These are phyloP conservation scores for Neovahlkampfia damariscottae DNA, from an alignment of 78 protist species.

Conservation along the genomic window DNA sequence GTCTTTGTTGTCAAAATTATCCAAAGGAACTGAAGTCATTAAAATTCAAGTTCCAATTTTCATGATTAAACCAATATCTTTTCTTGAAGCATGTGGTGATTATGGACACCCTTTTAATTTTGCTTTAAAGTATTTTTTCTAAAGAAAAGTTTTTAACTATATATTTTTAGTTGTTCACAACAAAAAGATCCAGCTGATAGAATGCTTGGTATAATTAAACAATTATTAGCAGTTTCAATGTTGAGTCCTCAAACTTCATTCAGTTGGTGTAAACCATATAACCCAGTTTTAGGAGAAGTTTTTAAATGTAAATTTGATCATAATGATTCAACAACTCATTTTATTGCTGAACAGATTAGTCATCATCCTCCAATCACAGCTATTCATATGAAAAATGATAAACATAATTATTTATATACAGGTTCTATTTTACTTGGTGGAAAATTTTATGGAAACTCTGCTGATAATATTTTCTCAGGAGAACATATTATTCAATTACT, in stretches of 20 bases:
- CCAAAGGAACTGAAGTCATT: background rate
- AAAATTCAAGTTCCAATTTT: background rate
- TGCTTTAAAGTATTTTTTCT: too few relatives aligned
- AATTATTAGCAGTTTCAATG: background rate
- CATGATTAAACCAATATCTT: background rate
- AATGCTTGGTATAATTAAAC: background rate
- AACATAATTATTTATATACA: background rate
- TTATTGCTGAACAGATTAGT: constrained; percentile 10
- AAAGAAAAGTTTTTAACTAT: too few relatives aligned
- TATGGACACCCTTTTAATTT: too few relatives aligned
- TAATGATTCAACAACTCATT: background rate
- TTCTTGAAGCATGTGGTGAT: too few relatives aligned
- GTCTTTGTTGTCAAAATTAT: too few relatives aligned
- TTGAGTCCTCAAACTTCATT: background rate
- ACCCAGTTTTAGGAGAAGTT: constrained; percentile 7
- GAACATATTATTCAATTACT: background rate
- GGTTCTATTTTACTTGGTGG: background rate
- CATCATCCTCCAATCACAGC: constrained; percentile 38
- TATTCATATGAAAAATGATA: background rate
- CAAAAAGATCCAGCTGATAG: background rate
- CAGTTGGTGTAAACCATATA: constrained; percentile 1
- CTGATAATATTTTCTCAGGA: background rate
- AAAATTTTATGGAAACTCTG: constrained; percentile 8
- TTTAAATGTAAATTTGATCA: background rate
- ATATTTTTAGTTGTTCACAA: too few relatives aligned